These are phyloP conservation scores for Metarhizium robertsii DNA, from an alignment of 2,329 filamentous ascomycete species.

Conservation along the genomic window DNA sequence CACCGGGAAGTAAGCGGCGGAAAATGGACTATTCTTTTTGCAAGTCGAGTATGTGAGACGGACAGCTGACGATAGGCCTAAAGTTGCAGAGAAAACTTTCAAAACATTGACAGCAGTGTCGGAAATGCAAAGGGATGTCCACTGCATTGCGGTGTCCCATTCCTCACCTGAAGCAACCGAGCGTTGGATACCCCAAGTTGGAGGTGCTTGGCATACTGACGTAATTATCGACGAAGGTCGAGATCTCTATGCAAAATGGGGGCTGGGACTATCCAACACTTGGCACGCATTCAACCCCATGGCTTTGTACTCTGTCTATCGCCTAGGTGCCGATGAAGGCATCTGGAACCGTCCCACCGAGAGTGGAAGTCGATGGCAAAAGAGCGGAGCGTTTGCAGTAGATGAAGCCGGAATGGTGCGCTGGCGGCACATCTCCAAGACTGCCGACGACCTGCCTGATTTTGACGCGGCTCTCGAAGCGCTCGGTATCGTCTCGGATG, in stretches of 20 bases:
- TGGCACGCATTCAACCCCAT: conserved; percentile 54
- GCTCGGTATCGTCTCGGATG: conserved; percentile 12
- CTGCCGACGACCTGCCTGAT: conserved; percentile 23
- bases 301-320: conserved; percentile 47
- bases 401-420: conserved; percentile 20
- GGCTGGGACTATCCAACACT: conserved; percentile 49
- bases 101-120: conserved; percentile 43
- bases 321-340: conserved; percentile 49
- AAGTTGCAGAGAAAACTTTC: conserved; percentile 62
- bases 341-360: conserved; percentile 59
- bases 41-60: background rate
- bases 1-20: too few relatives aligned
- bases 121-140: conserved; percentile 35
- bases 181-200: conserved; percentile 46
- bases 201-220: conserved; percentile 46
- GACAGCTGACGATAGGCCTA: background rate
- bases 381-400: conserved; percentile 50
- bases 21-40: background rate
- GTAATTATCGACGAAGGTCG: conserved; percentile 53
- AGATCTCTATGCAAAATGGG: conserved; percentile 55
- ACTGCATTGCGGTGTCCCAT: conserved; percentile 56
- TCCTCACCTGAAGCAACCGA: conserved; percentile 43
- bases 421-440: conserved; percentile 20
- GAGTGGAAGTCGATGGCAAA: conserved; percentile 62
- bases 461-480: conserved; percentile 18